Conservation (phyloP, 768 basidiomycete species). For the Clavulina sp. region DNA sequence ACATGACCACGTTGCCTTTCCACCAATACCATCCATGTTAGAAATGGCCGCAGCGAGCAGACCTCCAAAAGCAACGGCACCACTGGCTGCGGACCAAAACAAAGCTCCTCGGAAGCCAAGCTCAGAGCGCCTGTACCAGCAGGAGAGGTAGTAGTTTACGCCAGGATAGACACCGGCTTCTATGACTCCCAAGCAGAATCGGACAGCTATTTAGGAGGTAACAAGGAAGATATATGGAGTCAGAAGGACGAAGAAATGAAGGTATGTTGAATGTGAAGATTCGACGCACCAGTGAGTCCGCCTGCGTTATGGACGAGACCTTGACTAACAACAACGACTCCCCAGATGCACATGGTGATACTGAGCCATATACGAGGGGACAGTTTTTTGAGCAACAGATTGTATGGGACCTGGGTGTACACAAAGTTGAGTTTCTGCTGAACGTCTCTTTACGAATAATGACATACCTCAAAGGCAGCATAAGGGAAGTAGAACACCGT, state of each 20-base stretch:
- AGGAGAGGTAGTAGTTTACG: conserved; percentile 20
- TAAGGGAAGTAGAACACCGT: conserved; percentile 60
- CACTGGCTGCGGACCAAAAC: conserved; percentile 64
- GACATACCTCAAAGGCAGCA: conserved; percentile 47
- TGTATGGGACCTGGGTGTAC: no score
- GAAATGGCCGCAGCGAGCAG: conserved; percentile 37
- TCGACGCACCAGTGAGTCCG: conserved; percentile 29
- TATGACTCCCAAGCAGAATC: conserved; percentile 43
- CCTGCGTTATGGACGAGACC: conserved; percentile 50
- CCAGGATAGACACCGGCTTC: conserved; percentile 50
- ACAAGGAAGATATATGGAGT: neutral
- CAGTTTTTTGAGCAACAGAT: neutral
- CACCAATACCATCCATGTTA: conserved; percentile 34
- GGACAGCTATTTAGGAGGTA: conserved; percentile 2
- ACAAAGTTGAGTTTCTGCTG: no score
- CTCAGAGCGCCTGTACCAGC: conserved; percentile 74
- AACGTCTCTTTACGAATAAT: neutral
- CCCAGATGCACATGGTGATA: conserved; percentile 9
- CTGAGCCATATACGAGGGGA: conserved; percentile 28
- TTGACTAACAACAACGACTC: conserved; percentile 41
- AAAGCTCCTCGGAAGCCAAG: conserved; percentile 53
- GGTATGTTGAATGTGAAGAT: no score
- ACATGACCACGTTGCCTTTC: neutral
- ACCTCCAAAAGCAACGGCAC: conserved; percentile 67
- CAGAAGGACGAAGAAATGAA: no score